These are phyloP conservation scores for Eimeria acervulina DNA, from an alignment of 169 alveolate genomes.

Conservation along the genomic window DNA sequence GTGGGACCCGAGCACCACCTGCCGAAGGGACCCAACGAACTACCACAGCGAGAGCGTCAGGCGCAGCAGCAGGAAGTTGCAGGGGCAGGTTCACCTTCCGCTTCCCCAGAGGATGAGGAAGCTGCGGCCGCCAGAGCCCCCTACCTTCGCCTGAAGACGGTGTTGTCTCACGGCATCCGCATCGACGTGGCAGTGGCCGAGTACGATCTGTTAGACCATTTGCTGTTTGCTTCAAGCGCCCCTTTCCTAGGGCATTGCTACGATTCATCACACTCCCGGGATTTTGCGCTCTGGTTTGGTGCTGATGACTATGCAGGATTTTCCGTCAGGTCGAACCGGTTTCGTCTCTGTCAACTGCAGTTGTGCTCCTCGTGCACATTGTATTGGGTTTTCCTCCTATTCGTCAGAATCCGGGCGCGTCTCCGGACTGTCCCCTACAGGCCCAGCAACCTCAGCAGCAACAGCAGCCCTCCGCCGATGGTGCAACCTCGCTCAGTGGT, in stretches of 20 bases:
- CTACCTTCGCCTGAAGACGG: conserved; percentile 64
- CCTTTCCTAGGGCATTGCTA: not conserved
- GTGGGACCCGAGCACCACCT: conserved; percentile 27
- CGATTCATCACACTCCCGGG: not conserved
- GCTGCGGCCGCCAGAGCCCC: conserved; percentile 59
- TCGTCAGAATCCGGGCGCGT: conserved; percentile 66
- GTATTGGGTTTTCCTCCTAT: conserved; percentile 50
- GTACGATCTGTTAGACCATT: conserved; percentile 24
- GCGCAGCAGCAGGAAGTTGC: conserved; percentile 6
- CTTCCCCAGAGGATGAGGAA: conserved; percentile 43
- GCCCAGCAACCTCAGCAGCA: conserved; percentile 59
- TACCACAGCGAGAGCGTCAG: conserved; percentile 42
- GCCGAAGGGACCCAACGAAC: conserved; percentile 13
- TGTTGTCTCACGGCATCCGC: conserved; percentile 57
- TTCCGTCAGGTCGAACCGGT: conserved; percentile 51
- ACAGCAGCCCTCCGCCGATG: conserved; percentile 42
- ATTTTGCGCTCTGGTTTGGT: not conserved
- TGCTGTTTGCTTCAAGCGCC: not conserved
- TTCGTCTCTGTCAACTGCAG: conserved; percentile 56
- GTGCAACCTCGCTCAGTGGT: conserved; percentile 34
- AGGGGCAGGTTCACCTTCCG: conserved; percentile 33
- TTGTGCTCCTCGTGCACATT: conserved; percentile 60
- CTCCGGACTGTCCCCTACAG: conserved; percentile 15
- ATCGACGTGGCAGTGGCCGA: conserved; percentile 68
- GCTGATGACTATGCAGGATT: not conserved